These are phyloP conservation scores for Aphanomyces stellatus DNA, from an alignment of 352 stramenopile genomes.

Conservation along the genomic window DNA sequence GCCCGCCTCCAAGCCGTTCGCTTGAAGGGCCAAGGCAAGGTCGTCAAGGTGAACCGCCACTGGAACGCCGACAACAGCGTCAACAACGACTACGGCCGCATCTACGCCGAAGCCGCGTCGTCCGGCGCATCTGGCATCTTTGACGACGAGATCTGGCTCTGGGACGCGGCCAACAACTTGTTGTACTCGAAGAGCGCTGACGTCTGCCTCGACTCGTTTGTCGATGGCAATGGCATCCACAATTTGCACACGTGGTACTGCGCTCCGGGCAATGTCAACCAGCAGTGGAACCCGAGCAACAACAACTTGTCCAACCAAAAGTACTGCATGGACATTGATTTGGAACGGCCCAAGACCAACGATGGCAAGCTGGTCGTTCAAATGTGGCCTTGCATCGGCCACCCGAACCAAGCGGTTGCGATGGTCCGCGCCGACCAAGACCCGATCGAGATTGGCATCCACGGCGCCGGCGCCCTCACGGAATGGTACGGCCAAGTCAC, in stretches of 20 bases:
- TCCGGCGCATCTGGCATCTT: neutral
- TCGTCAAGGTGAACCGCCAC: slow-evolving; percentile 25
- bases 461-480: neutral
- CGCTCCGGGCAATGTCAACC: neutral
- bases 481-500: neutral
- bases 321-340: slow-evolving; percentile 18
- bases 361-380: slow-evolving; percentile 10
- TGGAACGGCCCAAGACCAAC: neutral
- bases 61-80: slow-evolving; percentile 30
- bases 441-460: neutral
- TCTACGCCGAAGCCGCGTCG: slow-evolving; percentile 36
- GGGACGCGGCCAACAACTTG: slow-evolving; percentile 33
- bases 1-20: slow-evolving; percentile 22
- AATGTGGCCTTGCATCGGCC: slow-evolving; percentile 1
- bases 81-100: slow-evolving; percentile 35
- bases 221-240: neutral
- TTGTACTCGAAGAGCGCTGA: slow-evolving; percentile 61
- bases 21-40: slow-evolving; percentile 24
- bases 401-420: slow-evolving; percentile 11
- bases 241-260: slow-evolving; percentile 29
- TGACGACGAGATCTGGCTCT: slow-evolving; percentile 47
- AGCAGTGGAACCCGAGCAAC: slow-evolving; percentile 5
- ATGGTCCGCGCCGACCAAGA: neutral
- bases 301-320: slow-evolving; percentile 1
- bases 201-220: slow-evolving; percentile 55